A percentile compares a stretch with the other conserved stretches of the same genome.
These are phyloP conservation scores for Diaporthe sp. DNA, from an alignment of 2,329 filamentous ascomycete species.

Conservation along the genomic window DNA sequence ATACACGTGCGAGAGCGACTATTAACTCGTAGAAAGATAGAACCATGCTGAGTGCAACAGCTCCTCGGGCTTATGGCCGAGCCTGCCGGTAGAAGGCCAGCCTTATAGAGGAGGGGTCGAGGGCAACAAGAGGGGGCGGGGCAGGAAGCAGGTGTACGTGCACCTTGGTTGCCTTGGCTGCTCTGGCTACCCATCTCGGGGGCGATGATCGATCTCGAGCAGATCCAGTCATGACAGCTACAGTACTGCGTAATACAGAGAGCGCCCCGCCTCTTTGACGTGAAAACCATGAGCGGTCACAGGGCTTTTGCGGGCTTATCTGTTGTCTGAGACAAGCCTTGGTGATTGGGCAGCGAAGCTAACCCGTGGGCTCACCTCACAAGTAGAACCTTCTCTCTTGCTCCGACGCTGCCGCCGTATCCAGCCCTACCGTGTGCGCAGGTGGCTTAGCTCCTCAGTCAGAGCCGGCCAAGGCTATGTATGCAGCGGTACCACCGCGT, in stretches of 20 bases:
- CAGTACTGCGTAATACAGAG: not conserved
- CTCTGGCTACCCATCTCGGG: not conserved
- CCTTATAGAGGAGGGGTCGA: not conserved
- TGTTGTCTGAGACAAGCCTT: constrained; percentile 19
- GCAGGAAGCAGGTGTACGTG: not conserved
- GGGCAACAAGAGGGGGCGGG: constrained; percentile 9
- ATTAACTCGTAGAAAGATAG: not conserved
- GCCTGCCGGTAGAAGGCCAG: not conserved
- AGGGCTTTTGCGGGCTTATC: constrained; percentile 17
- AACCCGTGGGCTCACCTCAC: constrained; percentile 7
- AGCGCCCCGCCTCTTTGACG: constrained; percentile 1
- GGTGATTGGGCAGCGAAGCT: constrained; percentile 28
- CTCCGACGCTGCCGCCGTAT: constrained; percentile 24
- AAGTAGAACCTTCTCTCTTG: not conserved
- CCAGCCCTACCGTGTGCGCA: constrained; percentile 10
- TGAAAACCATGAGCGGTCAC: constrained; percentile 15
- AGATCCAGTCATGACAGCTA: not conserved
- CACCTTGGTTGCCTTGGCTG: not conserved
- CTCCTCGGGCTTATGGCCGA: not conserved
- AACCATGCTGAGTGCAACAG: not conserved
- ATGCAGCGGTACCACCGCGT: not conserved
- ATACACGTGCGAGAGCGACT: too few relatives aligned
- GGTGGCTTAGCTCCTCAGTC: constrained; percentile 1
- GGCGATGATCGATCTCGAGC: not conserved
- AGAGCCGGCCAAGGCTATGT: constrained; percentile 3